These are phyloP conservation scores for Chalciporus chontae DNA, from an alignment of 768 basidiomycete species.

Conservation along the genomic window DNA sequence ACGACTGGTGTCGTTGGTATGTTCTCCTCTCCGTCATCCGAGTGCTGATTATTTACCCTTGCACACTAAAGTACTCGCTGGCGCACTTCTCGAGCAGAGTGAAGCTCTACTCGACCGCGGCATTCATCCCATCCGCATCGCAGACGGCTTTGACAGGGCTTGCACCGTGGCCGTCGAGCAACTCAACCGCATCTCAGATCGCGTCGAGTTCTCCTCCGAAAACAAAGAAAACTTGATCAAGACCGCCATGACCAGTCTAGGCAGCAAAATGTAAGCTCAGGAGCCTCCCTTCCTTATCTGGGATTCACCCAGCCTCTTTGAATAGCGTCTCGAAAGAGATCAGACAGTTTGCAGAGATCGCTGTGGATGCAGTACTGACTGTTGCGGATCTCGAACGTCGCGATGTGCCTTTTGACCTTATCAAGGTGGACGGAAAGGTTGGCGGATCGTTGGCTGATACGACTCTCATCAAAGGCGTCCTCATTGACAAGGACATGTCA, in stretches of 20 bases:
- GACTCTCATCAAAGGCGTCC: conserved; percentile 91
- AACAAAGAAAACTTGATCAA: conserved; percentile 88
- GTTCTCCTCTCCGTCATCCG: conserved; percentile 32
- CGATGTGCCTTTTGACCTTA: conserved; percentile 96
- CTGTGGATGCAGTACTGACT: conserved; percentile 91
- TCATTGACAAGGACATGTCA: conserved; percentile 99
- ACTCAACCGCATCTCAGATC: conserved; percentile 88
- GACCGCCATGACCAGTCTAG: conserved; percentile 93
- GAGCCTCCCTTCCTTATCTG: neutral
- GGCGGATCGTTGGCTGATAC: conserved; percentile 97
- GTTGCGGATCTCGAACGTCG: conserved; percentile 94
- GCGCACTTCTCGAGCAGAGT: conserved; percentile 92
- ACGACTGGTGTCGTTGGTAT: conserved; percentile 98
- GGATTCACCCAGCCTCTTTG: conserved; percentile 3
- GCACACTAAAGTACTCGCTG: conserved; percentile 76
- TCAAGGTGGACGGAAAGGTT: conserved; percentile 99
- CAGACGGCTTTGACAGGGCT: conserved; percentile 96
- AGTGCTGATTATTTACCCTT: conserved; percentile 1
- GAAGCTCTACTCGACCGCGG: conserved; percentile 97
- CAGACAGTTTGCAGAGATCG: conserved; percentile 93
- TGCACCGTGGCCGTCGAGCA: conserved; percentile 88
- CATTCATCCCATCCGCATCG: conserved; percentile 97
- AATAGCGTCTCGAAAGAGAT: conserved; percentile 94
- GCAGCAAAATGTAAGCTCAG: conserved; percentile 84
- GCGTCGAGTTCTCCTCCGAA: conserved; percentile 75